Evolutionary conservation across 495 filamentous ascomycete genomes (phyloP).

Genomic region (Penicillium dipodomyicola): DNA sequence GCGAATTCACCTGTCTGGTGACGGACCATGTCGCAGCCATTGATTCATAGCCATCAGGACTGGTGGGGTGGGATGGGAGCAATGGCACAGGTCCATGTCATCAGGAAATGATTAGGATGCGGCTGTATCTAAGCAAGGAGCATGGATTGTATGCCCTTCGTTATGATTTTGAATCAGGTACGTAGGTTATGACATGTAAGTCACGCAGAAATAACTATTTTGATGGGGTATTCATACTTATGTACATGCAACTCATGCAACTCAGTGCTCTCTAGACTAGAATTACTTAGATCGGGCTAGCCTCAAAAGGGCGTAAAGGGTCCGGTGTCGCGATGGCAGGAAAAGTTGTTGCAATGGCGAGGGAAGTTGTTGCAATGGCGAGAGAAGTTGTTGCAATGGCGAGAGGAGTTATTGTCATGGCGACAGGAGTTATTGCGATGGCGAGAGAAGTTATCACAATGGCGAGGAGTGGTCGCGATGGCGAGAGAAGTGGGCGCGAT

Average conservation of each 20-base stretch:
- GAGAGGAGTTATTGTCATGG: no score
- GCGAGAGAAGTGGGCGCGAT: no score
- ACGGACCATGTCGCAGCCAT: slow-evolving; percentile 57
- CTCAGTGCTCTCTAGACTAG: not conserved
- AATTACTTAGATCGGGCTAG: not conserved
- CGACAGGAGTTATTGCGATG: no score
- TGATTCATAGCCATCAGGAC: not conserved
- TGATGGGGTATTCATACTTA: slow-evolving; percentile 14
- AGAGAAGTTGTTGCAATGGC: no score
- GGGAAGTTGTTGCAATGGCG: no score
- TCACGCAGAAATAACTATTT: not conserved
- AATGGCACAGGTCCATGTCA: not conserved
- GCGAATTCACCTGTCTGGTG: slow-evolving; percentile 55
- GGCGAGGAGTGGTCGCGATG: no score
- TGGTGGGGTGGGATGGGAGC: not conserved
- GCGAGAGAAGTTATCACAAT: no score
- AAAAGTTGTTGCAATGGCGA: no score
- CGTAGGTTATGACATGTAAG: not conserved
- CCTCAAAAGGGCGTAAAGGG: not conserved
- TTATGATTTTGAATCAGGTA: not conserved
- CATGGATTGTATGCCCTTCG: not conserved
- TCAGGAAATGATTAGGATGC: not conserved
- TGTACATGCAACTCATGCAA: slow-evolving; percentile 21
- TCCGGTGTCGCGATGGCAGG: not conserved
- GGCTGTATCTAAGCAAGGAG: not conserved